Evolutionary conservation across 176 grass and related monocot genomes (phyloP).

Genomic region (Oryza brachyantha): DNA sequence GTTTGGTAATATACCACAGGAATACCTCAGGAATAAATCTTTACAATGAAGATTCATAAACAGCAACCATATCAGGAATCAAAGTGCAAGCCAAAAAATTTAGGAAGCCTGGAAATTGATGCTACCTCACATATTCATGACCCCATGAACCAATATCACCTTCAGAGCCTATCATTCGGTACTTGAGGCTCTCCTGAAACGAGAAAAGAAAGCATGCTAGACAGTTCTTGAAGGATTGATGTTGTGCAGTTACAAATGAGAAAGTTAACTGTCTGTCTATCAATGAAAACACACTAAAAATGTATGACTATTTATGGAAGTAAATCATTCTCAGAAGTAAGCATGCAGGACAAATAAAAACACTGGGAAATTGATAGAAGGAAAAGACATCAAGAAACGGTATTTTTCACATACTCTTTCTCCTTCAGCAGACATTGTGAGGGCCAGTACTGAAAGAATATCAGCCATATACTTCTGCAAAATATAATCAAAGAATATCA

Average conservation of each 20-base stretch:
- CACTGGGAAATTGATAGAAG: neutral
- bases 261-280: neutral
- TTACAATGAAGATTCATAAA: neutral
- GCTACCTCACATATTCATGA: slow-evolving; percentile 78
- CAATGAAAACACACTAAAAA: neutral
- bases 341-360: neutral
- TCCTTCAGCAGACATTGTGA: slow-evolving; percentile 92
- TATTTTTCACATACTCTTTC: slow-evolving; percentile 53
- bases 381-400: neutral
- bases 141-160: slow-evolving; percentile 82
- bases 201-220: neutral
- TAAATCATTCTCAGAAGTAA: neutral
- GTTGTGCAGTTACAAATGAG: neutral
- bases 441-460: slow-evolving; percentile 77
- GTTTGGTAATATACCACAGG: neutral
- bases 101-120: neutral
- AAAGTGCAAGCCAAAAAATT: neutral
- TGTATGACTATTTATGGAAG: neutral
- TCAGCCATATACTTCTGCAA: slow-evolving; percentile 71
- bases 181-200: slow-evolving; percentile 69
- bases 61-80: neutral
- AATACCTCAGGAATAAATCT: neutral
- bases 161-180: slow-evolving; percentile 63
- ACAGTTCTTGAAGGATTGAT: neutral
- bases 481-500: neutral